These are phyloP conservation scores for Aspergillus conjunctus DNA, from an alignment of 495 filamentous ascomycete species.

Conservation along the genomic window DNA sequence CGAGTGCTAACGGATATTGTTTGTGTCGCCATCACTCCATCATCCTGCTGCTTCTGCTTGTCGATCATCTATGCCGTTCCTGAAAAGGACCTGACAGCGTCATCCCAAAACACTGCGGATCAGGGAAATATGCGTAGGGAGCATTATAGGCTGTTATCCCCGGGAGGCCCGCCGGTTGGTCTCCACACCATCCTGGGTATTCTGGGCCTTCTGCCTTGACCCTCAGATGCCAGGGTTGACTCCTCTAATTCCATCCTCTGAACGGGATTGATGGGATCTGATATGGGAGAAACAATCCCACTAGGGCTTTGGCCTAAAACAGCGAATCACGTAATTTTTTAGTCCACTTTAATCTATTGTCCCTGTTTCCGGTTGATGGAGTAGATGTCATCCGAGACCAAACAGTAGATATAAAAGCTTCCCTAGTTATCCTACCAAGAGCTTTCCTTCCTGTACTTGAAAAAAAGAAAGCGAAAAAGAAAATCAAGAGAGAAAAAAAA, in stretches of 20 bases:
- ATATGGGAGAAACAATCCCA: background rate
- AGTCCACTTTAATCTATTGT: slow-evolving; percentile 2
- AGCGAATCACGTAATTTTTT: slow-evolving; percentile 3
- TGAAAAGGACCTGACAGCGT: slow-evolving; percentile 8
- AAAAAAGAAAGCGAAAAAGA: too few relatives aligned
- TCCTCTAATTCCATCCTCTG: background rate
- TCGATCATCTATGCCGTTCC: slow-evolving; percentile 13
- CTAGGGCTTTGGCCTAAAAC: slow-evolving; percentile 1
- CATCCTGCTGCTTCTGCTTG: background rate
- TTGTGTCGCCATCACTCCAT: background rate
- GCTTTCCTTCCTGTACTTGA: background rate
- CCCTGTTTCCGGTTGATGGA: slow-evolving; percentile 15
- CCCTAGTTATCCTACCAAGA: background rate
- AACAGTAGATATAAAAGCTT: slow-evolving; percentile 11
- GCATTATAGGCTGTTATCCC: slow-evolving; percentile 3
- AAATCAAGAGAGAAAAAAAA: slow-evolving; percentile 4
- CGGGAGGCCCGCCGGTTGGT: slow-evolving; percentile 1
- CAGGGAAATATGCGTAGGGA: background rate
- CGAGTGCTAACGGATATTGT: background rate
- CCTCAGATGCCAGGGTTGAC: background rate
- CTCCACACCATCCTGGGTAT: slow-evolving; percentile 3
- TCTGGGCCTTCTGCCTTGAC: background rate
- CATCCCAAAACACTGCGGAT: background rate
- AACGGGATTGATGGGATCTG: slow-evolving; percentile 16
- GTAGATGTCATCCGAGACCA: slow-evolving; percentile 3